A percentile compares a stretch with the other conserved stretches of the same genome.
phyloP scores from a whole-genome alignment of 1,139 yeast genomes.

The Debaryomyces robertsiae region DNA sequence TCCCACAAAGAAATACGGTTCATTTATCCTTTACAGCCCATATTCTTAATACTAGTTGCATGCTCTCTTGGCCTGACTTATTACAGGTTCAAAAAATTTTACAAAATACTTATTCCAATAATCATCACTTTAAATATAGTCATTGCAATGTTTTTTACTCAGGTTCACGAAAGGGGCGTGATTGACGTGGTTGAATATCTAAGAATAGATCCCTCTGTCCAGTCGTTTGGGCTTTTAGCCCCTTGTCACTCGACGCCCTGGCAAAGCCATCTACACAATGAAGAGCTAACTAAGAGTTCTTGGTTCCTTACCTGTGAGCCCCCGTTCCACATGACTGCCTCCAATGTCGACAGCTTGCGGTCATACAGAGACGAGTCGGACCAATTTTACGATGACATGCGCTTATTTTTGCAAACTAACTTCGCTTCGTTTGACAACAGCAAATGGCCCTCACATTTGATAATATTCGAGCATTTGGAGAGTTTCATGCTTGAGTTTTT shows the following conservation, averaged over 20 bases:
- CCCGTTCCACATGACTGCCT: constrained; percentile 53
- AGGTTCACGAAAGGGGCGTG: constrained; percentile 82
- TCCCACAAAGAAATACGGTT: constrained; percentile 91
- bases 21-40: constrained; percentile 83
- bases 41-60: constrained; percentile 44
- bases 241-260: constrained; percentile 99
- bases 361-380: constrained; percentile 86
- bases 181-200: constrained; percentile 64
- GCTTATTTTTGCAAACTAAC: constrained; percentile 40
- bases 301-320: constrained; percentile 96
- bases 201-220: constrained; percentile 41
- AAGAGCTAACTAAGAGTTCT: constrained; percentile 35
- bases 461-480: constrained; percentile 69
- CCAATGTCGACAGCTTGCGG: constrained; percentile 28
- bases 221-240: constrained; percentile 74
- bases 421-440: constrained; percentile 17
- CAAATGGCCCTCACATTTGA: constrained; percentile 71
- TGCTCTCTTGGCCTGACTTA: constrained; percentile 14
- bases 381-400: constrained; percentile 69
- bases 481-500: constrained; percentile 43
- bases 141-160: constrained; percentile 56
- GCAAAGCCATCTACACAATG: constrained; percentile 78
- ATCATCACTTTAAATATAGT: constrained; percentile 36
- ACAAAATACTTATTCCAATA: constrained; percentile 2
- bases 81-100: constrained; percentile 8